Evolutionary conservation across 1,284 basidiomycete species (phyloP).

Genomic region (Porodaedalea pini): DNA sequence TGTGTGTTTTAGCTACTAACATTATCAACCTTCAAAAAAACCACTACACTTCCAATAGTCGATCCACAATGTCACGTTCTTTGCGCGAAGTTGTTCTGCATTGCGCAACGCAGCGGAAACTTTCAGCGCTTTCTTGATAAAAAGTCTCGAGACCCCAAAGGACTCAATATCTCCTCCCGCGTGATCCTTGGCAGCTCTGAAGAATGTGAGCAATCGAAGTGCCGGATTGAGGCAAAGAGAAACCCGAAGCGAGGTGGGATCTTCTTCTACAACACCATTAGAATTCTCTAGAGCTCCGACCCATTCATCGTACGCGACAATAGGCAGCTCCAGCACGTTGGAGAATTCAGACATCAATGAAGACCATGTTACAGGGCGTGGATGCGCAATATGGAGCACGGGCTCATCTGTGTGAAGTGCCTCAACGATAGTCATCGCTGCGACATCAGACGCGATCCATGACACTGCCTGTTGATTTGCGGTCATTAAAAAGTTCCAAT

Average conservation of each 20-base stretch:
- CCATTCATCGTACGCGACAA: slow-evolving; percentile 13
- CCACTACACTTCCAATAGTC: slow-evolving; percentile 10
- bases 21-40: too few relatives aligned
- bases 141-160: slow-evolving; percentile 5
- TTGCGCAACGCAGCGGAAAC: not conserved
- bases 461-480: slow-evolving; percentile 13
- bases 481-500: not conserved
- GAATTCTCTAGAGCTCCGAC: slow-evolving; percentile 1
- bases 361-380: slow-evolving; percentile 16
- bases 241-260: not conserved
- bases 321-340: not conserved
- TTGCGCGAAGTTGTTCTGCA: not conserved
- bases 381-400: slow-evolving; percentile 32
- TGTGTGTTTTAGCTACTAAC: too few relatives aligned
- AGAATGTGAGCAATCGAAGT: slow-evolving; percentile 17
- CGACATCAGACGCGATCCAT: slow-evolving; percentile 28
- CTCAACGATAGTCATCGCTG: slow-evolving; percentile 26
- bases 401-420: slow-evolving; percentile 23
- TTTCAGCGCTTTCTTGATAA: not conserved
- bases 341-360: slow-evolving; percentile 5
- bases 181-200: not conserved
- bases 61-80: slow-evolving; percentile 12
- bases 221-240: slow-evolving; percentile 11
- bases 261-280: not conserved
- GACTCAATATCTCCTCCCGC: not conserved